Percentiles rank a stretch among this genome's conserved stretches.
Evolutionary conservation across 345 rosid species (phyloP).

Genomic region (Dovyalis caffra): DNA sequence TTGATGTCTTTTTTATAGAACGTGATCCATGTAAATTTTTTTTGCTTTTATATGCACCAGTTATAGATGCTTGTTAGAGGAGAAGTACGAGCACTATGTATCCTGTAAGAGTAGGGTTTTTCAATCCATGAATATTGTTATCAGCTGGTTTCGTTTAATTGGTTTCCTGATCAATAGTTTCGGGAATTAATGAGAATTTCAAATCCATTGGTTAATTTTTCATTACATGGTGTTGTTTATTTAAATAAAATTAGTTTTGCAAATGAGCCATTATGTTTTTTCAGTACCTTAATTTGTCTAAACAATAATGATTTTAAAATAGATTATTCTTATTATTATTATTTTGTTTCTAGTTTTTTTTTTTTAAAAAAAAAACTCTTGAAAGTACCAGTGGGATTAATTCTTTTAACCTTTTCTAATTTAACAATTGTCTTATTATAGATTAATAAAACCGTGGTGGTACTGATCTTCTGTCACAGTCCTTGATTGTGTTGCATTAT

Average conservation of each 20-base stretch:
- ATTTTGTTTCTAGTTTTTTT: background rate
- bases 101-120: background rate
- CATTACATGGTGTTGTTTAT: background rate
- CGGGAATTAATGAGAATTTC: background rate
- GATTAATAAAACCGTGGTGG: background rate
- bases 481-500: background rate
- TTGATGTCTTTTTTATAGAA: background rate
- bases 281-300: background rate
- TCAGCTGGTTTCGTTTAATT: background rate
- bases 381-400: background rate
- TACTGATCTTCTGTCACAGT: background rate
- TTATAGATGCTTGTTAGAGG: background rate
- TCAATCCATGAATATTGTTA: background rate
- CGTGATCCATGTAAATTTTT: slow-evolving; percentile 10
- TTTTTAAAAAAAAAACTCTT: background rate
- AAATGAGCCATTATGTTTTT: background rate
- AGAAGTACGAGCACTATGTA: background rate
- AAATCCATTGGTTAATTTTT: background rate
- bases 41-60: background rate
- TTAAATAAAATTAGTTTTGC: background rate
- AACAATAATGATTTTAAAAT: background rate
- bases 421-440: background rate
- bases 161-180: background rate
- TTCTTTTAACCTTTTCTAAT: background rate
- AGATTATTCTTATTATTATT: background rate